Evolutionary conservation across 768 basidiomycete species (phyloP).

Genomic region (Trametes meyenii): DNA sequence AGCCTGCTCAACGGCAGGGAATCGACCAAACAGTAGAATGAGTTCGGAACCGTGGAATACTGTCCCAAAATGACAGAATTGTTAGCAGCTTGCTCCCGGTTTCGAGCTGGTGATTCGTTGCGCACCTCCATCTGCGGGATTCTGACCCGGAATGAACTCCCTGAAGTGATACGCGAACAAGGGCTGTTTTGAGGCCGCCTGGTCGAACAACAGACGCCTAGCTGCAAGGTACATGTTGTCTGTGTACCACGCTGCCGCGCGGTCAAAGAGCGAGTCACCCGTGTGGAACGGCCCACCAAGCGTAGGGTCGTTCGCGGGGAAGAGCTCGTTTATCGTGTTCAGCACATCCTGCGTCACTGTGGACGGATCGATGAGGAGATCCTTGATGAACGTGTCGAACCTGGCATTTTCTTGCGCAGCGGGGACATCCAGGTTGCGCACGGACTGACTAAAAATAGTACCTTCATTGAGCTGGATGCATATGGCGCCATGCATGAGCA

Average conservation of each 20-base stretch:
- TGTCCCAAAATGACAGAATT: constrained; percentile 18
- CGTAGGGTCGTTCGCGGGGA: constrained; percentile 50
- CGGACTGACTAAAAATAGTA: constrained; percentile 43
- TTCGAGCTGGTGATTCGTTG: neutral
- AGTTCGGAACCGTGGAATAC: constrained; percentile 56
- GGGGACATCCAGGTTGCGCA: constrained; percentile 44
- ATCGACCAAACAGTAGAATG: constrained; percentile 49
- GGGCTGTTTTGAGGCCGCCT: constrained; percentile 49
- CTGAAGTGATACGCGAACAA: constrained; percentile 58
- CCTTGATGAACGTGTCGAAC: constrained; percentile 50
- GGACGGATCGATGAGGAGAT: constrained; percentile 55
- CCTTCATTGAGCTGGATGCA: constrained; percentile 56
- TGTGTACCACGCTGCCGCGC: constrained; percentile 59
- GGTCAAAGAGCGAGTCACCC: constrained; percentile 60
- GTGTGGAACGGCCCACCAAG: constrained; percentile 58
- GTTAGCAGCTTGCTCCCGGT: too few species aligned
- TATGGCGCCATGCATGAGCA: neutral
- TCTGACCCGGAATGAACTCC: constrained; percentile 60
- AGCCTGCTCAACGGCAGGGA: constrained; percentile 46
- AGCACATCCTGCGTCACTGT: constrained; percentile 48
- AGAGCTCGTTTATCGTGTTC: constrained; percentile 42
- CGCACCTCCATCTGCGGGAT: constrained; percentile 51
- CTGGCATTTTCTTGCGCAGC: constrained; percentile 44
- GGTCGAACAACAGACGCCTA: constrained; percentile 51
- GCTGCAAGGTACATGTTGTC: constrained; percentile 59